Evolutionary conservation across 805 yeast genomes (phyloP).

Genomic region (Candida arabinofermentans): DNA sequence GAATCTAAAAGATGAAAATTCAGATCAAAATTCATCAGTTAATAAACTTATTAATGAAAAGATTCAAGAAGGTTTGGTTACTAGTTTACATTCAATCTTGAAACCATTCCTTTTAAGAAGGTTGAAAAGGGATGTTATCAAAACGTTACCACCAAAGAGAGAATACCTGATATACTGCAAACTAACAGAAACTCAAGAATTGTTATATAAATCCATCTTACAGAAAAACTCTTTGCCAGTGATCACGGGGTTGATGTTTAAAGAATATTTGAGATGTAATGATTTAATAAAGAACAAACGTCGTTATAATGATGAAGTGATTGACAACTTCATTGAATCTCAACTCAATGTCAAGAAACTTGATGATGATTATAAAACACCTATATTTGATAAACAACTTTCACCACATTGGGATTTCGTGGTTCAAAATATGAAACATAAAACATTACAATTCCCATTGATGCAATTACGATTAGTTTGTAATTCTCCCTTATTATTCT

Average conservation of each 20-base stretch:
- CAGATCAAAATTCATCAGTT: conserved; percentile 36
- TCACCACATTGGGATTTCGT: conserved; percentile 28
- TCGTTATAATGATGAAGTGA: conserved; percentile 20
- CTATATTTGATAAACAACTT: conserved; percentile 8
- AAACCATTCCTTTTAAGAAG: conserved; percentile 86
- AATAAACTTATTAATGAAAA: conserved; percentile 52
- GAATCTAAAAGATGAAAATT: conserved; percentile 29
- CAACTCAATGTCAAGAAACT: conserved; percentile 10
- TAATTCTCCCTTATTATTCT: conserved; percentile 80
- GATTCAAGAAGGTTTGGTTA: conserved; percentile 57
- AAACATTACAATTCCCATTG: conserved; percentile 59
- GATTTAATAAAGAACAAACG: conserved; percentile 16
- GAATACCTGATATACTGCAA: conserved; percentile 81
- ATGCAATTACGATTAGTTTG: conserved; percentile 87
- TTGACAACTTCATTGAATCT: conserved; percentile 40
- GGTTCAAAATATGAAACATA: conserved; percentile 41
- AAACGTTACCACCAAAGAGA: conserved; percentile 77
- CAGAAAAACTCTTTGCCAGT: conserved; percentile 40
- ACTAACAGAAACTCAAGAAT: conserved; percentile 57
- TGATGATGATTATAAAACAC: background rate
- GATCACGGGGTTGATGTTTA: conserved; percentile 43
- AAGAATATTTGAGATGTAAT: conserved; percentile 48
- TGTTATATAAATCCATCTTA: conserved; percentile 44
- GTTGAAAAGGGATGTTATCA: conserved; percentile 68
- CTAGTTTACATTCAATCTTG: conserved; percentile 79